Conservation (phyloP, 805 yeast species). For the Candida dendrica region DNA sequence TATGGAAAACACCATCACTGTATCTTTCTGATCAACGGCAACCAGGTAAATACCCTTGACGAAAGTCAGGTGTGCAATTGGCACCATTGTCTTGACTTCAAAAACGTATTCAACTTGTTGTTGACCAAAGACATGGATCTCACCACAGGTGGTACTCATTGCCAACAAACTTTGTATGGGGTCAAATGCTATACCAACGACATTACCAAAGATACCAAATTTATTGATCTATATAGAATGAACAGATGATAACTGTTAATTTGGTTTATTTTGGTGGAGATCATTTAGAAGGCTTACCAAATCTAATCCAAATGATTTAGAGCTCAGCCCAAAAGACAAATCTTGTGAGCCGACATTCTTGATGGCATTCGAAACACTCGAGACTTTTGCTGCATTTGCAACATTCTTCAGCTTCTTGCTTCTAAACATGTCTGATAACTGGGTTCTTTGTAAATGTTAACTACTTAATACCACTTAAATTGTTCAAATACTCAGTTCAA, state of each 20-base stretch:
- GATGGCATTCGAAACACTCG: conserved; percentile 23
- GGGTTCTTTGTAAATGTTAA: neutral
- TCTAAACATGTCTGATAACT: conserved; percentile 22
- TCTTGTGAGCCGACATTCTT: conserved; percentile 23
- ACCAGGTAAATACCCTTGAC: conserved; percentile 78
- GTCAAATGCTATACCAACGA: conserved; percentile 69
- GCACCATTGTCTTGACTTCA: conserved; percentile 40
- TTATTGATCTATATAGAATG: conserved; percentile 12
- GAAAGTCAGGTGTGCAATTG: conserved; percentile 52
- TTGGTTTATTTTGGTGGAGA: no score
- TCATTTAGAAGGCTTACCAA: conserved; percentile 19
- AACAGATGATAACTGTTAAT: no score
- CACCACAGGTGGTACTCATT: conserved; percentile 62
- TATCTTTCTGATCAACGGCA: conserved; percentile 55
- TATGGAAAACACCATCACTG: conserved; percentile 63
- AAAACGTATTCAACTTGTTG: conserved; percentile 68
- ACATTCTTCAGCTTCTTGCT: conserved; percentile 24
- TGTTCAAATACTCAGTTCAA: no score
- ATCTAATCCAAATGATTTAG: conserved; percentile 24
- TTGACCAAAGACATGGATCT: conserved; percentile 77
- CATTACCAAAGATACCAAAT: conserved; percentile 60
- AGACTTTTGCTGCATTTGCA: conserved; percentile 16
- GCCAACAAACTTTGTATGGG: conserved; percentile 86
- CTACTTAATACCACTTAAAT: no score
- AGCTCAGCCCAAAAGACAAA: conserved; percentile 21